phyloP scores from a whole-genome alignment of 202 grass and related monocot species.

The Saccharum hybrid region DNA sequence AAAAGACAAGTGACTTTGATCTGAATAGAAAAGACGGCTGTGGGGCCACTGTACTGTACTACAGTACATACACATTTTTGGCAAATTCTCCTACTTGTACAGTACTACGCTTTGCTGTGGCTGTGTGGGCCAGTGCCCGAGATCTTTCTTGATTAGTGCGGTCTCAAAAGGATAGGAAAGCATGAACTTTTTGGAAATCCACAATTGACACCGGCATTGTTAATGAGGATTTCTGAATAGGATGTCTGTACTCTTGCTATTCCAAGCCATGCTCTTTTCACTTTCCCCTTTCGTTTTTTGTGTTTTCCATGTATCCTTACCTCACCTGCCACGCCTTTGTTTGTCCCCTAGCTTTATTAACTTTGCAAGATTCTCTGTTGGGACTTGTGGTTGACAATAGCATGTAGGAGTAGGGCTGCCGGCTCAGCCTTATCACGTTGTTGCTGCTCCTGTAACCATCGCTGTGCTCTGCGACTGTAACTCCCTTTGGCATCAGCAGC shows the following conservation, averaged over 20 bases:
- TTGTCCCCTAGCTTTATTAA: slow-evolving; percentile 52
- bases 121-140: slow-evolving; percentile 1
- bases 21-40: neutral
- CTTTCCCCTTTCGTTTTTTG: slow-evolving; percentile 32
- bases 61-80: neutral
- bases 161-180: slow-evolving; percentile 41
- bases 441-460: slow-evolving; percentile 10
- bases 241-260: slow-evolving; percentile 38
- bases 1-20: too few species aligned
- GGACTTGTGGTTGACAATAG: slow-evolving; percentile 54
- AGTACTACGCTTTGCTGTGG: neutral
- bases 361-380: slow-evolving; percentile 62
- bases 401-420: slow-evolving; percentile 25
- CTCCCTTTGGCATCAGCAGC: neutral
- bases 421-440: slow-evolving; percentile 38
- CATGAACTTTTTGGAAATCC: slow-evolving; percentile 46
- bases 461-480: neutral
- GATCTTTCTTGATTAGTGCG: slow-evolving; percentile 44
- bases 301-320: slow-evolving; percentile 42
- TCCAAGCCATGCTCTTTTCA: slow-evolving; percentile 27
- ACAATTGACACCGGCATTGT: slow-evolving; percentile 43
- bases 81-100: neutral
- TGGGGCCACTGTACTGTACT: neutral
- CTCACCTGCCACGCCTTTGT: slow-evolving; percentile 44
- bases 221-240: slow-evolving; percentile 39